Evolutionary conservation across 2,329 filamentous ascomycete genomes (phyloP), one percentile per base, ranked within the genome.

Genomic region (Xylariaceae sp.): DNA sequence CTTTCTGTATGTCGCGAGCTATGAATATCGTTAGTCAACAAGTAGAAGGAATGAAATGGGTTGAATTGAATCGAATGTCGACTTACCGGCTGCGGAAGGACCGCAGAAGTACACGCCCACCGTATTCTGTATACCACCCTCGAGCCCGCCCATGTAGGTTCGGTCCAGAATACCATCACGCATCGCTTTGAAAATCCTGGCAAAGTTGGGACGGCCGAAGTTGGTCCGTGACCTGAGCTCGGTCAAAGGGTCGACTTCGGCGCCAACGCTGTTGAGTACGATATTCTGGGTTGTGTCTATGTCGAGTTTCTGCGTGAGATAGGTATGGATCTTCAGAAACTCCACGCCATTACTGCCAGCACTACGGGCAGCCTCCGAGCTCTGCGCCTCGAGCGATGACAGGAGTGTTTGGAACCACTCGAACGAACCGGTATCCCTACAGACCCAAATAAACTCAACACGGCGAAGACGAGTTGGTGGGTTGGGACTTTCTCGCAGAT

Each of bases 391-490:
- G 19, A 99, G 86, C 0, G 89, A 95, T 0, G 88, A 89, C 15
- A 99, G 81, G 0, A 99, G 84, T 1, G 88, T 91, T 70, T 99
- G 94, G 78, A 99, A 97, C 94, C 94, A 99, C 74, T 97, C 94
- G 67, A 99, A 99, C 0, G 92, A 96, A 32, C 83, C 88, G 0
- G 92, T 96, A 67, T 96, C 92, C 71, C 89, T 94, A 80, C 92
- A 96, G 48, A 97, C 87, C 94, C 94, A 99, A 76, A 99, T 95
- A 73, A 99, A 99, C 71, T 99, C 94, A 30, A 99, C 92, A 70
- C 94, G 87, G 55, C 91, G 88, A 44, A 99, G 85, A 67, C 92
- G 89, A 47, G 83, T 85, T 1, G 92, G 92, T 21, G 92, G 89
- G 75, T 96, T 94, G 7, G 92, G 92, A 15, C 86, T 84, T 60